phyloP scores from a whole-genome alignment of 352 stramenopile species.

The Pythium coloratum region DNA sequence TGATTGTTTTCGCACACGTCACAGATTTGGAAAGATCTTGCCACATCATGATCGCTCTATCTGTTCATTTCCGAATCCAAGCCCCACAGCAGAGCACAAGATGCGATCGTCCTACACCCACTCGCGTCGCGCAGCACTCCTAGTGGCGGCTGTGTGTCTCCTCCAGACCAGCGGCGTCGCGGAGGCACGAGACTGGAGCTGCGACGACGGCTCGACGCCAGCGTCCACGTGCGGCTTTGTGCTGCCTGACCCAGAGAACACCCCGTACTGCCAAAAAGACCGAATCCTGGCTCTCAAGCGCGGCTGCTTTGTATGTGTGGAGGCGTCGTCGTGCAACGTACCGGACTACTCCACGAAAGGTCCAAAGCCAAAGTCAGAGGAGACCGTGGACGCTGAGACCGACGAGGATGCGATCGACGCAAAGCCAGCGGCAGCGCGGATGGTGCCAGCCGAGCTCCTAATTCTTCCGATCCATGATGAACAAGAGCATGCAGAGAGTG shows the following conservation, averaged over 20 bases:
- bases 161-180: not conserved
- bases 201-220: conserved; percentile 37
- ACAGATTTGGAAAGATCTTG: conserved; percentile 30
- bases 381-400: not conserved
- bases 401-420: not conserved
- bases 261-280: conserved; percentile 26
- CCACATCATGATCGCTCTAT: not conserved
- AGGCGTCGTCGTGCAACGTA: conserved; percentile 29
- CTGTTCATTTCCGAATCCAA: conserved; percentile 19
- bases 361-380: not conserved
- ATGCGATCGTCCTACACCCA: not conserved
- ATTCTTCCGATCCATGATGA: not conserved
- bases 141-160: not conserved
- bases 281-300: conserved; percentile 41
- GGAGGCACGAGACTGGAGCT: conserved; percentile 24
- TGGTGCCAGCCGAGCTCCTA: not conserved
- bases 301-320: conserved; percentile 59
- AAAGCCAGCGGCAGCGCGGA: not conserved
- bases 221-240: conserved; percentile 14
- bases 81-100: not conserved
- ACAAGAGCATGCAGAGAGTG: conserved; percentile 3
- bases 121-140: not conserved
- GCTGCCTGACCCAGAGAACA: conserved; percentile 21
- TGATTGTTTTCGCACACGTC: conserved; percentile 15
- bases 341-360: not conserved